phyloP scores from a whole-genome alignment of 306 rosid species.

The Glycine tomentella region DNA sequence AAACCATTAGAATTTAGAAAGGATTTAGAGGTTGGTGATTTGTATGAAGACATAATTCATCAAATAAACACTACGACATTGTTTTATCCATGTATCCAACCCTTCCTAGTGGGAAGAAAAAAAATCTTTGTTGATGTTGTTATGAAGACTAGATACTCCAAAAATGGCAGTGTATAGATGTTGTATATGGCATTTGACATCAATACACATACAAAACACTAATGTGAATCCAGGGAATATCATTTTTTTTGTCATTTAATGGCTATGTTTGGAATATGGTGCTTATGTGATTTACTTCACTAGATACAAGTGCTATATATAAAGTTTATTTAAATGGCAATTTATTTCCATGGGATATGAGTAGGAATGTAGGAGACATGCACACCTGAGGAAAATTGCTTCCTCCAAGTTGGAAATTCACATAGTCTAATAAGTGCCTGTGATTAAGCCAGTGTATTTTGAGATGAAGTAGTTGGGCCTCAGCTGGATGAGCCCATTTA shows the following conservation, averaged over 20 bases:
- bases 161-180: background rate
- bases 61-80: background rate
- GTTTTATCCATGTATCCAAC: background rate
- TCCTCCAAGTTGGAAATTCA: background rate
- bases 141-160: background rate
- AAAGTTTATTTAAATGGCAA: background rate
- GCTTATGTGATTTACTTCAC: background rate
- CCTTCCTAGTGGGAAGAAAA: too few relatives aligned
- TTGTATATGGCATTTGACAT: too few relatives aligned
- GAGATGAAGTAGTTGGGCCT: background rate
- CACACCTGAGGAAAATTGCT: slow-evolving; percentile 1
- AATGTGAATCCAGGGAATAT: too few relatives aligned
- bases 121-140: background rate
- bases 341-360: slow-evolving; percentile 12
- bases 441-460: too few relatives aligned
- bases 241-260: background rate
- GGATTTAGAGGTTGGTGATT: background rate
- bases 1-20: background rate
- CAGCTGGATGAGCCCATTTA: background rate
- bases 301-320: background rate
- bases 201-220: too few relatives aligned
- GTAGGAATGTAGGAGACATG: background rate
- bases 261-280: background rate
- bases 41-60: background rate
- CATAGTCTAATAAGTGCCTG: background rate